A percentile compares a stretch with the other conserved stretches of the same genome.
phyloP scores from a whole-genome alignment of 1,284 basidiomycete genomes.

The Xerocomus alliaceus region DNA sequence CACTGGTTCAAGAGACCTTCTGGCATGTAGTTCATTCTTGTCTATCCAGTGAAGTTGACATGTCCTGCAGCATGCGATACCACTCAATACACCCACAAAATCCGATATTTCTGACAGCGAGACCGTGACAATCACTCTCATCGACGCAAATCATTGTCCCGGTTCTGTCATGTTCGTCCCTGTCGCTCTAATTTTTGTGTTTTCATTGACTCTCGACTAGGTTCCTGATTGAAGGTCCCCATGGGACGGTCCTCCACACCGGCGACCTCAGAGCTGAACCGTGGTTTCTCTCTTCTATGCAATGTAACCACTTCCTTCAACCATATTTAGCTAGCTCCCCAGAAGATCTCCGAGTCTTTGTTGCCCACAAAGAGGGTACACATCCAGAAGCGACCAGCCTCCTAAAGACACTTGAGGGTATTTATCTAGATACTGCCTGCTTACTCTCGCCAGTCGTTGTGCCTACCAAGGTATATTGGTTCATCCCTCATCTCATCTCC shows the following conservation, averaged over 20 bases:
- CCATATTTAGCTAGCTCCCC: conserved; percentile 61
- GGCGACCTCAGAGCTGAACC: conserved; percentile 91
- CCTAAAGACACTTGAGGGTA: conserved; percentile 68
- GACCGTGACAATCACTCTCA: conserved; percentile 73
- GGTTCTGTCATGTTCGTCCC: conserved; percentile 84
- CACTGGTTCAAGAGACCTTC: conserved; percentile 64
- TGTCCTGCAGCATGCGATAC: conserved; percentile 45
- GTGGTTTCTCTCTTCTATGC: conserved; percentile 74
- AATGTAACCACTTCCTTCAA: conserved; percentile 71
- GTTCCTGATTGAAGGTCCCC: conserved; percentile 83
- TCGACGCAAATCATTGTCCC: conserved; percentile 95
- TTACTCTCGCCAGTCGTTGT: conserved; percentile 66
- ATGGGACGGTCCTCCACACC: conserved; percentile 84
- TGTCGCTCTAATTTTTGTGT: neutral
- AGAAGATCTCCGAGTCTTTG: conserved; percentile 33
- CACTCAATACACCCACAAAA: conserved; percentile 67
- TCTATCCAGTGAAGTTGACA: conserved; percentile 42
- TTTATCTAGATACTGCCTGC: conserved; percentile 87
- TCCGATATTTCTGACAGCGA: conserved; percentile 66
- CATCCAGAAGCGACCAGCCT: conserved; percentile 26
- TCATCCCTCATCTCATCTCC: neutral
- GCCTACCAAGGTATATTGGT: conserved; percentile 68
- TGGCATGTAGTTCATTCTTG: conserved; percentile 7
- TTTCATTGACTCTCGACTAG: conserved; percentile 48
- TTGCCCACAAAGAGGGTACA: conserved; percentile 37